Percentiles rank a stretch among this genome's conserved stretches.
phyloP scores from a whole-genome alignment of 306 rosid genomes.

The Corylus heterophylla region DNA sequence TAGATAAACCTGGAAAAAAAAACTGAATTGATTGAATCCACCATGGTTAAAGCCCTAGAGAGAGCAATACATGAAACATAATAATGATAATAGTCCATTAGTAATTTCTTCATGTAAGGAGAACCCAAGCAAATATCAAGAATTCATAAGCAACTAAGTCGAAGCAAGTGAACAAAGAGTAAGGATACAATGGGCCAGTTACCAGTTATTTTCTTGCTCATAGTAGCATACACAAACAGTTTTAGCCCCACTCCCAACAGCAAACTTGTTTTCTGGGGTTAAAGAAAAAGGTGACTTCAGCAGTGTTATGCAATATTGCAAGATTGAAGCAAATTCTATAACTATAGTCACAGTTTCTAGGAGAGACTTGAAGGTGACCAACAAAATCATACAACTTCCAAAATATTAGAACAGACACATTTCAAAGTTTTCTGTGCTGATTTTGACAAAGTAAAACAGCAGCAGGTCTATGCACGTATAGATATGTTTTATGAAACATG shows the following conservation, averaged over 20 bases:
- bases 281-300: constrained; percentile 32
- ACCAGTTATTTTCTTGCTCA: constrained; percentile 98
- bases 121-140: not conserved
- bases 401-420: not conserved
- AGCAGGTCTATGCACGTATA: not conserved
- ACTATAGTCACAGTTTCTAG: not conserved
- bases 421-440: not conserved
- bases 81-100: not conserved
- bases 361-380: not conserved
- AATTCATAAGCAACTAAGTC: not conserved
- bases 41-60: not conserved
- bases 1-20: not conserved
- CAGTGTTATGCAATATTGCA: constrained; percentile 15
- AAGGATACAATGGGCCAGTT: constrained; percentile 16
- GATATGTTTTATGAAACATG: not conserved
- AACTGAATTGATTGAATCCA: not conserved
- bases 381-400: not conserved
- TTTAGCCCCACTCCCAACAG: constrained; percentile 98
- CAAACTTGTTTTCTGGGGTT: constrained; percentile 84
- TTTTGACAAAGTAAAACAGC: not conserved
- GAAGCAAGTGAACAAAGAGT: constrained; percentile 14
- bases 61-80: not conserved
- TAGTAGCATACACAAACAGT: constrained; percentile 95
- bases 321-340: not conserved
- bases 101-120: not conserved